Conservation (phyloP, 352 stramenopile species). For the Pythium brassicae region DNA sequence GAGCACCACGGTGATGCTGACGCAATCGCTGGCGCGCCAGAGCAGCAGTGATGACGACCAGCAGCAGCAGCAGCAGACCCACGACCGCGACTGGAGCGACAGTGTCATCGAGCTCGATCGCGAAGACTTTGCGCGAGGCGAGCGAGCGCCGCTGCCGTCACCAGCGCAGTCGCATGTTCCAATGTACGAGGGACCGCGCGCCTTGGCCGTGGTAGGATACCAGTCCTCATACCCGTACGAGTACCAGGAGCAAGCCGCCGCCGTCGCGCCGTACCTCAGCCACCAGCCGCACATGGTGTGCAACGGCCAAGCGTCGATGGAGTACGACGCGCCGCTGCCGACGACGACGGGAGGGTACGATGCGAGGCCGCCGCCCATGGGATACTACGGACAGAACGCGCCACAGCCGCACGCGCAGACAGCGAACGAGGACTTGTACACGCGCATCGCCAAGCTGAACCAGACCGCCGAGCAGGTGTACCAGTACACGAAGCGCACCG, state of each 20-base stretch:
- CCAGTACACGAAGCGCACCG: constrained; percentile 12
- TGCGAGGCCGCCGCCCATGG: neutral
- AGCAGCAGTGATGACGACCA: neutral
- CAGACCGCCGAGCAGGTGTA: constrained; percentile 14
- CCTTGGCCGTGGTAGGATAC: too few relatives aligned
- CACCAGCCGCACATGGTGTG: neutral
- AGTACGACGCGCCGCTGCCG: neutral
- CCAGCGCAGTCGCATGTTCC: neutral
- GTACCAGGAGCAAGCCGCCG: neutral
- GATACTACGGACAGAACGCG: too few relatives aligned
- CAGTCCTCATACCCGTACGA: neutral
- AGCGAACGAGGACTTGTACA: constrained; percentile 6
- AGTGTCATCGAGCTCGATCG: constrained; percentile 8
- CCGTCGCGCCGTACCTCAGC: neutral
- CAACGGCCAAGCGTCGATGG: neutral
- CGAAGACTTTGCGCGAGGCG: constrained; percentile 10
- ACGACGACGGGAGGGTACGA: too few relatives aligned
- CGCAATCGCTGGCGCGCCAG: too few relatives aligned
- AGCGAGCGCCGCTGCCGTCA: neutral
- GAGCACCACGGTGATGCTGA: too few relatives aligned
- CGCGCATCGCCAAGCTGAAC: constrained; percentile 12
- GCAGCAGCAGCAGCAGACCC: neutral
- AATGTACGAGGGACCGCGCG: neutral
- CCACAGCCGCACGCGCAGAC: neutral
- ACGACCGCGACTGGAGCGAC: neutral